Conservation (phyloP, 306 rosid genomes). For the Nissolia schottii region DNA sequence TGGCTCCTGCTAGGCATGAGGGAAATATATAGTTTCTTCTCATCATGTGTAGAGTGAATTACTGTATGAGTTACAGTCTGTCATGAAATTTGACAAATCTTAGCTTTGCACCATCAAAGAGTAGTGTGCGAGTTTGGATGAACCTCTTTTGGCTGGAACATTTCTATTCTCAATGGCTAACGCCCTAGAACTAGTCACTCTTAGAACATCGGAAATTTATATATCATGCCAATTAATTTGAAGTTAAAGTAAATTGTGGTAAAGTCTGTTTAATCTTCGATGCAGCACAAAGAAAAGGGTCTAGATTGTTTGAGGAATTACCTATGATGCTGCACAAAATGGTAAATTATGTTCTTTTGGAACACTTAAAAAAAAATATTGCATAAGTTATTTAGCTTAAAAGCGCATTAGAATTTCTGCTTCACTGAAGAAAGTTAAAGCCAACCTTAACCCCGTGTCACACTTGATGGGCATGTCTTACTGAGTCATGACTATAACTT, state of each 20-base stretch:
- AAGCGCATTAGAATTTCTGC: background rate
- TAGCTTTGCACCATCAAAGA: background rate
- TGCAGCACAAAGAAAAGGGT: no score
- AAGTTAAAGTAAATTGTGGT: background rate
- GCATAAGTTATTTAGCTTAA: background rate
- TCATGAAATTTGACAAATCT: background rate
- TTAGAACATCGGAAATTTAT: no score
- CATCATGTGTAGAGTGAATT: no score
- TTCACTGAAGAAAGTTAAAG: background rate
- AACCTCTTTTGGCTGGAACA: no score
- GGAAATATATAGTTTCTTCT: background rate
- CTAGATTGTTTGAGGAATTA: background rate
- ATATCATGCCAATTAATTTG: no score
- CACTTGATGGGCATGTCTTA: background rate
- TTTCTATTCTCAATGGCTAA: no score
- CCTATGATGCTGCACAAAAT: background rate
- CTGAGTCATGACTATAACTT: background rate
- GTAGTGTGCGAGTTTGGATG: background rate
- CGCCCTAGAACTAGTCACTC: no score
- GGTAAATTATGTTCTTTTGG: background rate
- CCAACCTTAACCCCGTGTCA: background rate
- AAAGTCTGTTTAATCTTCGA: background rate
- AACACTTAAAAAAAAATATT: background rate
- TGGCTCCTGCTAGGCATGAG: background rate
- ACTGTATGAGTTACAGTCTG: background rate